Conservation (phyloP, 805 yeast genomes). For the Vanderwaltozyma yarrowii region DNA sequence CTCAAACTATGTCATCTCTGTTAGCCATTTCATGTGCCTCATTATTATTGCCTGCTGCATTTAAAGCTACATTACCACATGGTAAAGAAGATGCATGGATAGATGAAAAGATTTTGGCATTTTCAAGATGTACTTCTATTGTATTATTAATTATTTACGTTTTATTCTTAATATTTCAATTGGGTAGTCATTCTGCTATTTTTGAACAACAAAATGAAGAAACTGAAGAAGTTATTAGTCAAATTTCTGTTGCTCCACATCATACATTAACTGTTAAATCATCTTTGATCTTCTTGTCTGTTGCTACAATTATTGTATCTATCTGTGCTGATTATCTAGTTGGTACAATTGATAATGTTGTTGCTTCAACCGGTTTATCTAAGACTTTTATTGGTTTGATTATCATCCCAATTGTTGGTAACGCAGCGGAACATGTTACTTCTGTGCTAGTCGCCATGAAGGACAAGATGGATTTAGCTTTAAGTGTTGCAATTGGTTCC, state of each 20-base stretch:
- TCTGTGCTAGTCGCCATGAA: slow-evolving; percentile 91
- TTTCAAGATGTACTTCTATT: slow-evolving; percentile 80
- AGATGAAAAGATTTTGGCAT: slow-evolving; percentile 44
- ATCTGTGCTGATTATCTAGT: slow-evolving; percentile 90
- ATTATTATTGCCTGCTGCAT: slow-evolving; percentile 89
- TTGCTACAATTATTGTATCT: slow-evolving; percentile 72
- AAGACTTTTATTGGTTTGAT: slow-evolving; percentile 93
- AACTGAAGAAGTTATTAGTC: slow-evolving; percentile 27
- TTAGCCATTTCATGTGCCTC: slow-evolving; percentile 88
- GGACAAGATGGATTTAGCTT: slow-evolving; percentile 94
- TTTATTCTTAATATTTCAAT: slow-evolving; percentile 76
- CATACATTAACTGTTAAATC: slow-evolving; percentile 40
- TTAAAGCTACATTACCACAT: slow-evolving; percentile 65
- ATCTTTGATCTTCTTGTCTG: slow-evolving; percentile 43
- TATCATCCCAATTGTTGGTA: slow-evolving; percentile 92
- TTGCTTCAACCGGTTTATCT: slow-evolving; percentile 72
- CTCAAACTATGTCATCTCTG: slow-evolving; percentile 93
- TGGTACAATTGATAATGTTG: slow-evolving; percentile 85
- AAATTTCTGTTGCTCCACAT: slow-evolving; percentile 11
- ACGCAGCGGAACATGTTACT: slow-evolving; percentile 98
- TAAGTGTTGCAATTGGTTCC: slow-evolving; percentile 94
- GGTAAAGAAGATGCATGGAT: slow-evolving; percentile 29
- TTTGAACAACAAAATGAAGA: slow-evolving; percentile 50
- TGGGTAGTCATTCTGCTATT: slow-evolving; percentile 69
- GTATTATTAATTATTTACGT: slow-evolving; percentile 68